Base-by-base conservation (phyloP, 805 yeast species). In the Yamadazyma philogaea region DNA sequence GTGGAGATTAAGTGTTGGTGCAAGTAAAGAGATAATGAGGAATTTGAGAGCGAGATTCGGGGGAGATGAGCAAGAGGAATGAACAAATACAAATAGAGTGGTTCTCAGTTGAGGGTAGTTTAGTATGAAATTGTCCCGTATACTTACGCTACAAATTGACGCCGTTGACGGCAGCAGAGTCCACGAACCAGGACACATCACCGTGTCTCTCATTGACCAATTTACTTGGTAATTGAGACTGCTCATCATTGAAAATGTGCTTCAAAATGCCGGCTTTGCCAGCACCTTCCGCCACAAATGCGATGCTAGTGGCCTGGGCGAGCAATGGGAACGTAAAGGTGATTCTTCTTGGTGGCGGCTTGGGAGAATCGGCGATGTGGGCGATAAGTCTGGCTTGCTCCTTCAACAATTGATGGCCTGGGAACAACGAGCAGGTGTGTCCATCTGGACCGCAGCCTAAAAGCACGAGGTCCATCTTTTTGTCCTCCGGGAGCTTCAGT, bases 361-460 rank as follows among this genome's bases (percentile, higher is more conserved):
- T 90, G 61, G 96, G 96, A 8, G 95, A 85, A 60, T 89, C 91
- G 39, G 74, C 72, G 48, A 90, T 78, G 55, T 78, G 65, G 7
- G 90, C 79, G 44, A 89, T 82, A 32, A 64, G 61, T 46, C 71
- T 66, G 7, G 59, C 38, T 20, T 66, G 60, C 57, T 84, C 91
- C 28, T 74, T 49, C 43, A 89, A 70, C 54, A 87, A 72, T 46
- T 62, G 54, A 61, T 88, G 96, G 30, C 84, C 89, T 10, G 96
- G 96, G 77, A 89, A 89, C 49, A 89, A 70, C 1, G 96, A 89
- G 67, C 96, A 87, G 4, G 96, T 89, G 63, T 89, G 97, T 30
- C 96, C 97, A 57, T 89, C 97, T 27, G 96, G 96, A 6, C 97
- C 97, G 61, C 93, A 85, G 17, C 97, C 97, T 49, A 89, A 72